phyloP scores from a whole-genome alignment of 2,329 filamentous ascomycete species.

The Beauveria bassiana region DNA sequence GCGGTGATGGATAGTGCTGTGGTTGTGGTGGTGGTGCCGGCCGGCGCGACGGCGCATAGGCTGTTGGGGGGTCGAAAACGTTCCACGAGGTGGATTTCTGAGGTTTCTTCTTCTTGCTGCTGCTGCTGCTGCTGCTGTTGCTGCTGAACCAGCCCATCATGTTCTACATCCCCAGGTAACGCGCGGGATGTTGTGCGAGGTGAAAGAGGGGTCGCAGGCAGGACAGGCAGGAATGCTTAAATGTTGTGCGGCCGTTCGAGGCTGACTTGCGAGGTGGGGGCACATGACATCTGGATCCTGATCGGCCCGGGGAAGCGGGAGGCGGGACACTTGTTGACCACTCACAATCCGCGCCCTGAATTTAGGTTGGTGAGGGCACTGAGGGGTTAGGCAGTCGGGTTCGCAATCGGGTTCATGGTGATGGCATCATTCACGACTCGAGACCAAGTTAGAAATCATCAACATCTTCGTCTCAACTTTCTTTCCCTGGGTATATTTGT shows the following conservation, averaged over 20 bases:
- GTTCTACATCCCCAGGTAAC: background rate
- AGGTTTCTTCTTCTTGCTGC: background rate
- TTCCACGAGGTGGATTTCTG: background rate
- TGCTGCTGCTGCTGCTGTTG: background rate
- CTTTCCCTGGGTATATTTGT: too few species aligned
- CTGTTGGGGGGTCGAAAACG: conserved; percentile 11
- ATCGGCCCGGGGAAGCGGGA: background rate
- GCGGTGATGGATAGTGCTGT: conserved; percentile 7
- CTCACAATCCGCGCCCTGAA: background rate
- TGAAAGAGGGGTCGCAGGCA: background rate
- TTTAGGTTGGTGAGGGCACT: too few species aligned
- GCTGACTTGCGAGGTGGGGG: background rate
- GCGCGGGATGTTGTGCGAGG: background rate
- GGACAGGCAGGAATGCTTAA: background rate
- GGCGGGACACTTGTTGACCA: background rate
- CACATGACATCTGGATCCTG: background rate
- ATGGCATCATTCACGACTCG: too few species aligned
- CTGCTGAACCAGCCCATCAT: conserved; percentile 9
- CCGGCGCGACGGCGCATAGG: background rate
- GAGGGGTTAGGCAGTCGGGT: too few species aligned
- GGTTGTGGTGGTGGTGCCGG: background rate
- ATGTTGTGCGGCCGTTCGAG: background rate
- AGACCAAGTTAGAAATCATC: too few species aligned
- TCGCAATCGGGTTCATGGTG: too few species aligned
- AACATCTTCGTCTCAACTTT: too few species aligned